Evolutionary conservation across 73 alveolate genomes (phyloP).

Genomic region (Durusdinium trenchii): DNA sequence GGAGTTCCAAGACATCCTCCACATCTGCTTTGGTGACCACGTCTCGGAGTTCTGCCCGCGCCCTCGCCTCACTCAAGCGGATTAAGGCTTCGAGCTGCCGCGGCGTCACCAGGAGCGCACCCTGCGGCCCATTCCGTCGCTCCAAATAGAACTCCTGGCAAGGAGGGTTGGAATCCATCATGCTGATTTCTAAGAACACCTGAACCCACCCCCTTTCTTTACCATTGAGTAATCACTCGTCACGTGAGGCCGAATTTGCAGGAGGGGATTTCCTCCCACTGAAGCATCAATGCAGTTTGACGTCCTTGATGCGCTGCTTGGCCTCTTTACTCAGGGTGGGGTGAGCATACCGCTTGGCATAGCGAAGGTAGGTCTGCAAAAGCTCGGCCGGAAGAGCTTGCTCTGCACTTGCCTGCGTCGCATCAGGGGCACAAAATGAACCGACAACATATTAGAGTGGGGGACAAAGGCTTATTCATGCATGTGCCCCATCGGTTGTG

Average conservation of each 20-base stretch:
- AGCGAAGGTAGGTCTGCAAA: slow-evolving; percentile 80
- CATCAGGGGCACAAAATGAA: too few relatives aligned
- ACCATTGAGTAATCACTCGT: not conserved
- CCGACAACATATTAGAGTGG: too few relatives aligned
- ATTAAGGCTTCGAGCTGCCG: slow-evolving; percentile 75
- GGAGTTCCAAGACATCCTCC: slow-evolving; percentile 68
- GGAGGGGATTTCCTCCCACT: too few relatives aligned
- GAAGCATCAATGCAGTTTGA: too few relatives aligned
- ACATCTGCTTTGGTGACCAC: slow-evolving; percentile 50
- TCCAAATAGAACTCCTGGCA: slow-evolving; percentile 69
- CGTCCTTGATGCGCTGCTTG: slow-evolving; percentile 59
- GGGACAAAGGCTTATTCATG: too few relatives aligned
- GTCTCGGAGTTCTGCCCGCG: slow-evolving; percentile 73
- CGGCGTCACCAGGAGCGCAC: slow-evolving; percentile 79
- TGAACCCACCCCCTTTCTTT: not conserved
- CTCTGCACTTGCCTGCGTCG: not conserved
- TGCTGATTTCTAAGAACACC: too few relatives aligned
- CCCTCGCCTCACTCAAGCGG: slow-evolving; percentile 80
- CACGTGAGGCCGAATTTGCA: not conserved
- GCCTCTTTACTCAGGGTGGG: slow-evolving; percentile 59
- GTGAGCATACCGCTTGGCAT: slow-evolving; percentile 76
- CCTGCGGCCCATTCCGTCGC: slow-evolving; percentile 37
- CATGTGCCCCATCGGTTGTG: not conserved
- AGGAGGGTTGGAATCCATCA: too few relatives aligned
- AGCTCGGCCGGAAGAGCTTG: slow-evolving; percentile 61